Conservation (phyloP, 1,139 yeast genomes). For the Candida freyschussii region DNA sequence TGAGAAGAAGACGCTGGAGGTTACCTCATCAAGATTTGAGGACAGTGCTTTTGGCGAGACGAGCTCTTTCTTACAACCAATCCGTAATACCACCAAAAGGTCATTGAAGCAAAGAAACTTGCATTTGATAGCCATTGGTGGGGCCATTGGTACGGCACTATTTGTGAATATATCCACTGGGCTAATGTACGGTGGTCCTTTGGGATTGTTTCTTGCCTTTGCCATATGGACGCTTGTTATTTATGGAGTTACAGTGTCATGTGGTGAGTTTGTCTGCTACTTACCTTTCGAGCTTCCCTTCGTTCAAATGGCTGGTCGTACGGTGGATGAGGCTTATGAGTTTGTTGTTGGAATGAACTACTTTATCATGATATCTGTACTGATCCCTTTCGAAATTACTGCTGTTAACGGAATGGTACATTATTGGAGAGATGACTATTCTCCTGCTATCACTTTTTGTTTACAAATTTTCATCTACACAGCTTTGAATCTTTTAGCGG, state of each 20-base stretch:
- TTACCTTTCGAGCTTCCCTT: slow-evolving; percentile 62
- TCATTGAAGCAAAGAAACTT: slow-evolving; percentile 32
- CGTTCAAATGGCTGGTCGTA: slow-evolving; percentile 48
- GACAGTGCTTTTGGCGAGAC: too few relatives aligned
- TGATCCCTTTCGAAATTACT: slow-evolving; percentile 72
- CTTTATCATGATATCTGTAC: slow-evolving; percentile 61
- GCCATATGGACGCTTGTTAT: slow-evolving; percentile 47
- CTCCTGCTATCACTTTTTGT: slow-evolving; percentile 52
- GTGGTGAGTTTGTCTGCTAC: slow-evolving; percentile 78
- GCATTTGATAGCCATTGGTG: slow-evolving; percentile 78
- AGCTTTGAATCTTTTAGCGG: slow-evolving; percentile 42
- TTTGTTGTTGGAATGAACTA: slow-evolving; percentile 76
- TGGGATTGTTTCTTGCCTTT: slow-evolving; percentile 58
- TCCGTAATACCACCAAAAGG: slow-evolving; percentile 26
- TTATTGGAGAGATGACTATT: slow-evolving; percentile 52
- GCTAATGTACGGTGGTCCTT: slow-evolving; percentile 63
- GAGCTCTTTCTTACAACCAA: too few relatives aligned
- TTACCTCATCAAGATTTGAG: too few relatives aligned
- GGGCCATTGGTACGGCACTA: slow-evolving; percentile 49
- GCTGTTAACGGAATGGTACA: slow-evolving; percentile 62
- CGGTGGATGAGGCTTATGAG: slow-evolving; percentile 63
- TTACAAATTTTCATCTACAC: slow-evolving; percentile 40
- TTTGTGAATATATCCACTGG: slow-evolving; percentile 64
- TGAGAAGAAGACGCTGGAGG: too few relatives aligned
- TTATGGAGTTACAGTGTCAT: slow-evolving; percentile 57